Percentiles rank a stretch among this genome's conserved stretches.
Conservation (phyloP, 805 yeast genomes). For the Suhomyces tanzawaensis region DNA sequence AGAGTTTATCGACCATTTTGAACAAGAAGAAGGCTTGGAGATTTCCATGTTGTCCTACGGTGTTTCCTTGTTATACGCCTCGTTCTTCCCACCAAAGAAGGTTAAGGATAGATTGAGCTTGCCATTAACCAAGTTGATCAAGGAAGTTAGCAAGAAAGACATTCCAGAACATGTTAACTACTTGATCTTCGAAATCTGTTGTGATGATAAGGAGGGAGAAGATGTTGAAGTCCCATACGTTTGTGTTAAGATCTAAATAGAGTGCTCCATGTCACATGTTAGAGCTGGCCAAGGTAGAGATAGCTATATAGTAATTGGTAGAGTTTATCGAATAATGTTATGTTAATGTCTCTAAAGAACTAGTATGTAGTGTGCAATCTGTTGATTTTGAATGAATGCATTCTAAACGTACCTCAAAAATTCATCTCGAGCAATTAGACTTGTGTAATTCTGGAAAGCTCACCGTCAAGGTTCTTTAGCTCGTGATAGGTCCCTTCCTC, state of each 20-base stretch:
- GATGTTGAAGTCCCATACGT: conserved; percentile 94
- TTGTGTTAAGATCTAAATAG: conserved; percentile 45
- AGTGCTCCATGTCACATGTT: no score
- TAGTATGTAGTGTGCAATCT: neutral
- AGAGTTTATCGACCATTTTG: conserved; percentile 71
- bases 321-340: neutral
- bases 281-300: no score
- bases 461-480: conserved; percentile 26
- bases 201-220: conserved; percentile 89
- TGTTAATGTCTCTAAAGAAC: neutral
- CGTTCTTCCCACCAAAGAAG: conserved; percentile 91
- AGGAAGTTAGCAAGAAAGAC: conserved; percentile 81
- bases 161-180: conserved; percentile 71
- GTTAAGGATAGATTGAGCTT: conserved; percentile 69
- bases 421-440: no score
- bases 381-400: neutral
- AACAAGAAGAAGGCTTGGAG: conserved; percentile 78
- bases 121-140: conserved; percentile 72
- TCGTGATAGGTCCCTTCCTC: conserved; percentile 44
- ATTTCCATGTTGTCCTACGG: conserved; percentile 91
- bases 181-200: conserved; percentile 84
- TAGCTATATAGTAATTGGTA: no score
- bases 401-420: no score
- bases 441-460: conserved; percentile 13
- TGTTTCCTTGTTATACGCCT: conserved; percentile 84